Percentiles rank a stretch among this genome's conserved stretches.
phyloP scores from a whole-genome alignment of 2,329 filamentous ascomycete species.

The Colletotrichum salicis region DNA sequence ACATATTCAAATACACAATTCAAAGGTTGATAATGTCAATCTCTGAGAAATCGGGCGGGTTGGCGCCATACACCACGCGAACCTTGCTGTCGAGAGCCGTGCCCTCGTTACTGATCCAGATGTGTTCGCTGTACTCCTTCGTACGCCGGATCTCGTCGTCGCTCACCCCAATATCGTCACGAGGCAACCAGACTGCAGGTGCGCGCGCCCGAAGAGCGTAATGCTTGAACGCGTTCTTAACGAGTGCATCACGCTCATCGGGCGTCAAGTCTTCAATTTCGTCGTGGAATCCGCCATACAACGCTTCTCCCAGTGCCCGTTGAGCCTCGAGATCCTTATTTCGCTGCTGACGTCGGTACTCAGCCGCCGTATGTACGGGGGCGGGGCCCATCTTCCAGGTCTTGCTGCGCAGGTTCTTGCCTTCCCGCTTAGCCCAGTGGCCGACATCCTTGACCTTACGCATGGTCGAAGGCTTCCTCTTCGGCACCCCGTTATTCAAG shows the following conservation, averaged over 20 bases:
- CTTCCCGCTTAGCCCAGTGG: slow-evolving; percentile 59
- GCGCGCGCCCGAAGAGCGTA: slow-evolving; percentile 84
- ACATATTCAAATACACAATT: slow-evolving; percentile 4
- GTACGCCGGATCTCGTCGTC: slow-evolving; percentile 91
- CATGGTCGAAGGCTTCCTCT: slow-evolving; percentile 51
- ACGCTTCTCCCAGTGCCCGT: slow-evolving; percentile 77
- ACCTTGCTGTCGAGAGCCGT: slow-evolving; percentile 86
- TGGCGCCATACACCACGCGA: slow-evolving; percentile 83
- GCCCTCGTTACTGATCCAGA: slow-evolving; percentile 96
- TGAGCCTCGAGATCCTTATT: slow-evolving; percentile 77
- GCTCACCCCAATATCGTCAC: slow-evolving; percentile 88
- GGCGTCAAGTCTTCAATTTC: slow-evolving; percentile 95
- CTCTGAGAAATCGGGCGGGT: slow-evolving; percentile 90
- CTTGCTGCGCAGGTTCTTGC: slow-evolving; percentile 59
- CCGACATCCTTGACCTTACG: slow-evolving; percentile 60
- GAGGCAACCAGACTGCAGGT: slow-evolving; percentile 93
- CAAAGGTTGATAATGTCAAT: slow-evolving; percentile 85
- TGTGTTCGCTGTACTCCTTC: slow-evolving; percentile 76
- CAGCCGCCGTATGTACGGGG: slow-evolving; percentile 53
- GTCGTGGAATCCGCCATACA: slow-evolving; percentile 89
- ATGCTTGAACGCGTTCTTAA: slow-evolving; percentile 90
- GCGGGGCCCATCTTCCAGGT: slow-evolving; percentile 51
- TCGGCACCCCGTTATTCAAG: slow-evolving; percentile 41
- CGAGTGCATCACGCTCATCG: slow-evolving; percentile 85
- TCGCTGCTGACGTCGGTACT: slow-evolving; percentile 60